A percentile compares a stretch with the other conserved stretches of the same genome.
Conservation (phyloP, 352 stramenopile species). For the Globisporangium spiculum region DNA sequence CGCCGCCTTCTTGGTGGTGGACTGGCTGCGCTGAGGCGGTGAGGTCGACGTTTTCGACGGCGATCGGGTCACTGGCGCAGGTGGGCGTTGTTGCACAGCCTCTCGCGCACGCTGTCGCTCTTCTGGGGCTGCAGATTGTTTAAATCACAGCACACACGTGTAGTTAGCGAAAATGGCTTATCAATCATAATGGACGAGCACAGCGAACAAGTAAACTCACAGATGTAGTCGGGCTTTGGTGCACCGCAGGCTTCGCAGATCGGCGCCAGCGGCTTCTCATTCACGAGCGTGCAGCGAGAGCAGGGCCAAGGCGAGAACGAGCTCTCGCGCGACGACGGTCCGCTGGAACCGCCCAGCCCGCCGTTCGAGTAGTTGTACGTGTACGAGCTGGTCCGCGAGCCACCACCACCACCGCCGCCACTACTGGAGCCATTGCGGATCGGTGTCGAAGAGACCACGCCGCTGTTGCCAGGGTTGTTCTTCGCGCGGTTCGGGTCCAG, state of each 20-base stretch:
- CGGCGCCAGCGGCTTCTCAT: conserved; percentile 68
- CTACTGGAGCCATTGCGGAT: conserved; percentile 18
- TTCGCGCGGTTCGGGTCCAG: conserved; percentile 42
- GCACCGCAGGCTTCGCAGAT: conserved; percentile 73
- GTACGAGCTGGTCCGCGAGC: conserved; percentile 31
- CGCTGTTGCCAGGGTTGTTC: conserved; percentile 17
- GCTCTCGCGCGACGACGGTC: conserved; percentile 36
- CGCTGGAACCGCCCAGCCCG: conserved; percentile 23
- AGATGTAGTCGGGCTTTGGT: conserved; percentile 60
- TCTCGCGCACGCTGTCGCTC: conserved; percentile 48
- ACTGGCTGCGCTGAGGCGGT: conserved; percentile 7
- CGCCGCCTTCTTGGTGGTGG: conserved; percentile 7
- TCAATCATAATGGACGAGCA: neutral
- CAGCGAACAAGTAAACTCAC: conserved; percentile 29
- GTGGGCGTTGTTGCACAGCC: conserved; percentile 26
- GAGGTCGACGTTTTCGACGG: conserved; percentile 8
- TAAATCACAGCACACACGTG: neutral
- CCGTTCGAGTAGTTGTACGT: conserved; percentile 45
- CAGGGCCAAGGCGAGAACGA: conserved; percentile 76
- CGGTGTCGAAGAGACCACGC: conserved; percentile 26
- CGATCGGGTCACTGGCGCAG: conserved; percentile 7
- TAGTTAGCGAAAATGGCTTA: neutral
- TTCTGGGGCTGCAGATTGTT: conserved; percentile 31
- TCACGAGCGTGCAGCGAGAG: conserved; percentile 69
- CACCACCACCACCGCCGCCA: conserved; percentile 2